Base-by-base conservation (phyloP, 768 basidiomycete genomes). In the Mycena filopes region DNA sequence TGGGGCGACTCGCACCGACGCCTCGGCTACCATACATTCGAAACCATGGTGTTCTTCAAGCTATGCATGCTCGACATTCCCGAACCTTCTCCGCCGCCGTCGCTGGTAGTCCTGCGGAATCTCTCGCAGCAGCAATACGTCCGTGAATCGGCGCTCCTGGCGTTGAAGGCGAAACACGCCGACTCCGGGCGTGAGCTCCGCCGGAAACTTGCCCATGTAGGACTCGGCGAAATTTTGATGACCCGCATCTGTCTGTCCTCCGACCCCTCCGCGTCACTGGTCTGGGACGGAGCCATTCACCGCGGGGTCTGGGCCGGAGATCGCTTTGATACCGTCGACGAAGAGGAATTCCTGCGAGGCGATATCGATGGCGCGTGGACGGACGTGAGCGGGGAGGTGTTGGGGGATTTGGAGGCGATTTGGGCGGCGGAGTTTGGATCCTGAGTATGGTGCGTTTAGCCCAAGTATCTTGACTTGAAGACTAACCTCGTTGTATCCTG, bases 281-380 rank as follows among this genome's bases (percentile, higher is more conserved):
- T 3, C 2, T 63, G 60, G 36, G 65, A 56, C 2, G 65, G 53
- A 4, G 28, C 41, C 12, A 53, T 72, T 25, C 64, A 72, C 41
- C 67, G 67, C 13, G 71, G 69, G 15, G 66, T 46, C 5, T 72
- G 71, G 71, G 71, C 71, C 12, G 70, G 71, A 2, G 67, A 72
- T 62, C 60, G 70, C 2, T 71, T 72, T 47, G 70, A 63, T 31
- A 59, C 71, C 23, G 59, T 64, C 12, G 6, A 10, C 20, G 31
- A 26, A 36, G 10, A 29, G 12, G 60, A 47, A n/a, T 13, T 16
- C 10, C 9, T 48, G 20, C 26, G 29, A 3, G 54, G 31, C 0
- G 61, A 46, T 20, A 28, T n/a, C 7, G 61, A 46, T 20, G n/a
- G 12, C 7, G 25, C 15, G 16, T 62, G 60, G 60, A 13, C 21